Base-by-base conservation (phyloP, 2,329 filamentous ascomycete genomes). In the Pseudopyrenochaeta lycopersici region DNA sequence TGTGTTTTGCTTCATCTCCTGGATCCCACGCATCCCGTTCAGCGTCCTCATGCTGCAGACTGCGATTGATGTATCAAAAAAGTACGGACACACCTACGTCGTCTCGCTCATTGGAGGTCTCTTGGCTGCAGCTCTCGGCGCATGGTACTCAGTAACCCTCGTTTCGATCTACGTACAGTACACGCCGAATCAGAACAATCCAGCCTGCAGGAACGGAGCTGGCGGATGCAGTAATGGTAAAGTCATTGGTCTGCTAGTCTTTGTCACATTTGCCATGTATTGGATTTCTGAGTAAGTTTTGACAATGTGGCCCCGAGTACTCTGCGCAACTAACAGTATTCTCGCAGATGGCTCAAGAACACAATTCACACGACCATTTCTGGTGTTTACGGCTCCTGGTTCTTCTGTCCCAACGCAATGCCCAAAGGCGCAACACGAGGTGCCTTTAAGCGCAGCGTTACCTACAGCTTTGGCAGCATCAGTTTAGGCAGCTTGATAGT, bases 381-480 rank as follows among this genome's bases (percentile, higher is more conserved):
- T 0, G 93, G 94, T 0, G 88, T 97, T 0, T 97, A 96, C 66
- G 93, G 92, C 1, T 89, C 90, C 0, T 98, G 94, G 94, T 98
- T 96, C 79, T 97, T 96, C 73, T 89, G 85, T n/a, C 61, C 61
- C 1, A 78, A 84, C 23, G 84, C 85, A 50, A 90, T 91, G 67
- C 92, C 93, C 27, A 88, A 85, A 58, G 88, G 88, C 10, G 88
- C 91, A 0, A 97, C 94, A 0, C 86, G 92, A 11, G 90, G 91
- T n/a, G 90, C 94, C 0, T 84, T 95, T 60, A 88, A 85, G 64
- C 87, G 94, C 12, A 86, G 92, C 1, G 81, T 95, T 57, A 97
- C 94, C 1, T 95, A 95, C 79, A 95, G 90, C 64, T 97, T 97
- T 56, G 94, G 94, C 14, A 95, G 90, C 61, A 95, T 98, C 75